phyloP scores from a whole-genome alignment of 495 filamentous ascomycete species.

The Patellaria atrata region DNA sequence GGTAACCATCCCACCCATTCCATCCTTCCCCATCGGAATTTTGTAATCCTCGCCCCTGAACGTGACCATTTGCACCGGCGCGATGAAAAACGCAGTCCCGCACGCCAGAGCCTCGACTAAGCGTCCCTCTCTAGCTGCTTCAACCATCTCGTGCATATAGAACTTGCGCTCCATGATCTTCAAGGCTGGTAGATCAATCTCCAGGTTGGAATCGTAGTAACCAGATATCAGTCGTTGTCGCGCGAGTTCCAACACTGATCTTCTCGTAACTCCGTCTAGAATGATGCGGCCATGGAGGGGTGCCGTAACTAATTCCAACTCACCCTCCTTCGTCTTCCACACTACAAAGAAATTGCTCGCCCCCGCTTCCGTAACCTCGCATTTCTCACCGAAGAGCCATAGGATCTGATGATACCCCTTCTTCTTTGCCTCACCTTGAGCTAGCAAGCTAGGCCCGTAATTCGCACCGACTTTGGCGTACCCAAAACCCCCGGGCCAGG shows the following conservation, averaged over 20 bases:
- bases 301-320: conserved; percentile 65
- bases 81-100: conserved; percentile 83
- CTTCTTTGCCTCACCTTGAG: conserved; percentile 54
- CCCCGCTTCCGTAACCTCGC: conserved; percentile 78
- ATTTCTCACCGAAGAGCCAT: conserved; percentile 71
- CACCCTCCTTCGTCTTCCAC: conserved; percentile 51
- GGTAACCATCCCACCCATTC: conserved; percentile 48
- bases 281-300: conserved; percentile 70
- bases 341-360: conserved; percentile 86
- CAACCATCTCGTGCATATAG: conserved; percentile 62
- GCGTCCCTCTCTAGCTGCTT: conserved; percentile 59
- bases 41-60: conserved; percentile 54
- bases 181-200: conserved; percentile 34
- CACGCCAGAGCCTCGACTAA: conserved; percentile 74
- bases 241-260: conserved; percentile 62
- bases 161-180: conserved; percentile 70
- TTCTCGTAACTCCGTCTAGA: conserved; percentile 68
- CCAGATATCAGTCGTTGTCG: conserved; percentile 37
- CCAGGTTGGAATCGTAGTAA: conserved; percentile 19
- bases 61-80: conserved; percentile 56
- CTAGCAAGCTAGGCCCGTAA: conserved; percentile 69
- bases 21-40: conserved; percentile 46
- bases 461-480: conserved; percentile 86
- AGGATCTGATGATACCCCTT: conserved; percentile 74
- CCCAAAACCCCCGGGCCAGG: conserved; percentile 87